These are phyloP conservation scores for Colletotrichum endophyticum DNA, from an alignment of 2,329 filamentous ascomycete species.

Conservation along the genomic window DNA sequence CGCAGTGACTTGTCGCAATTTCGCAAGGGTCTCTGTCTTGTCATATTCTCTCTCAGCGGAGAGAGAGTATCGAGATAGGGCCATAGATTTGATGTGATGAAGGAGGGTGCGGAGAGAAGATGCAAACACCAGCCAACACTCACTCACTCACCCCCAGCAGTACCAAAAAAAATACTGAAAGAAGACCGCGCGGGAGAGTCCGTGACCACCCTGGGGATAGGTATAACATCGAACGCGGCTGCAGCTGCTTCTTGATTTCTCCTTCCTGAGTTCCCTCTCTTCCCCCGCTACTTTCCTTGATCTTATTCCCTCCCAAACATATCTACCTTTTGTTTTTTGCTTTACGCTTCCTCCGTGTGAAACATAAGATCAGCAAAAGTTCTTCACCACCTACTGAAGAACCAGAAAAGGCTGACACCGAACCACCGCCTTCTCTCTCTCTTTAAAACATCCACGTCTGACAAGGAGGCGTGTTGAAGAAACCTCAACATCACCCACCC, in stretches of 20 bases:
- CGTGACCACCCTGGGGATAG: background rate
- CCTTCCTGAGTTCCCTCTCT: background rate
- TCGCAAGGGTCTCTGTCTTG: background rate
- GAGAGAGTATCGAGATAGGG: background rate
- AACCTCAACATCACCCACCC: background rate
- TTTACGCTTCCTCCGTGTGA: background rate
- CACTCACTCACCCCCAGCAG: background rate
- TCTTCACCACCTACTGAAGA: background rate
- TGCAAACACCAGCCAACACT: background rate
- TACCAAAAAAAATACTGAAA: background rate
- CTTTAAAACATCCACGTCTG: constrained; percentile 18
- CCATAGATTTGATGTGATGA: background rate
- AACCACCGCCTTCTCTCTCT: background rate
- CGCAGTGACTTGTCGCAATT: background rate
- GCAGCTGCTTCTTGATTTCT: constrained; percentile 3
- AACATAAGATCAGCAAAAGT: background rate
- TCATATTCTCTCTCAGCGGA: background rate
- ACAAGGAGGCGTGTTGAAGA: constrained; percentile 12
- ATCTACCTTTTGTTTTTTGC: background rate
- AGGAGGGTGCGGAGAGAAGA: background rate
- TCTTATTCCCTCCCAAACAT: background rate
- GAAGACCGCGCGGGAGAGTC: background rate
- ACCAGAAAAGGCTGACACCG: background rate
- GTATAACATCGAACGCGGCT: constrained; percentile 14
- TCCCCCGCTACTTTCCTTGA: background rate